Conservation (phyloP, 495 filamentous ascomycete genomes). For the Peziza echinospora region DNA sequence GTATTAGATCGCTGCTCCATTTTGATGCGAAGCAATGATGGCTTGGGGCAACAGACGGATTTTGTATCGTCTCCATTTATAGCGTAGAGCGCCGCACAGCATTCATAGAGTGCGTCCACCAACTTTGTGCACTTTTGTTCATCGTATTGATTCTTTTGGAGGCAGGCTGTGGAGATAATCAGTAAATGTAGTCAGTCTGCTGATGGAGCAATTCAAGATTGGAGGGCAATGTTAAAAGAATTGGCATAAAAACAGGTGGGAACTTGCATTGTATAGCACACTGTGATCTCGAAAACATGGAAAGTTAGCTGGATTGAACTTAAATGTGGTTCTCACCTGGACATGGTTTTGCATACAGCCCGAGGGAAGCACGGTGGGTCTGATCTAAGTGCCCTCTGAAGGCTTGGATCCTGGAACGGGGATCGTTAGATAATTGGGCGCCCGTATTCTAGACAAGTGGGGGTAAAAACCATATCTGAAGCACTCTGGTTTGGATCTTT, state of each 20-base stretch:
- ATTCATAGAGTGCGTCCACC: slow-evolving; percentile 85
- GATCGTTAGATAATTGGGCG: too few relatives aligned
- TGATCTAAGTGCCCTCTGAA: slow-evolving; percentile 47
- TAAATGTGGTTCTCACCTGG: too few relatives aligned
- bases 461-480: too few relatives aligned
- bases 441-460: too few relatives aligned
- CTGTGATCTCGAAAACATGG: too few relatives aligned
- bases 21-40: slow-evolving; percentile 55
- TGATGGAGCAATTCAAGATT: too few relatives aligned
- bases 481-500: too few relatives aligned
- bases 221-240: too few relatives aligned
- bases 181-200: too few relatives aligned
- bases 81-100: slow-evolving; percentile 76
- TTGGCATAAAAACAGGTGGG: slow-evolving; percentile 62
- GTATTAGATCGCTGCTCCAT: slow-evolving; percentile 56
- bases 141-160: slow-evolving; percentile 65
- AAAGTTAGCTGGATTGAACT: too few relatives aligned
- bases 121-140: slow-evolving; percentile 64
- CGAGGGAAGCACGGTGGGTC: slow-evolving; percentile 74
- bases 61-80: slow-evolving; percentile 54
- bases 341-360: too few relatives aligned
- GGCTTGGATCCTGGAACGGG: too few relatives aligned
- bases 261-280: slow-evolving; percentile 25
- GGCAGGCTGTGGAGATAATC: slow-evolving; percentile 58
- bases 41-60: slow-evolving; percentile 69